Conservation (phyloP, 1,139 yeast species). For the Taiozyma onychis region DNA sequence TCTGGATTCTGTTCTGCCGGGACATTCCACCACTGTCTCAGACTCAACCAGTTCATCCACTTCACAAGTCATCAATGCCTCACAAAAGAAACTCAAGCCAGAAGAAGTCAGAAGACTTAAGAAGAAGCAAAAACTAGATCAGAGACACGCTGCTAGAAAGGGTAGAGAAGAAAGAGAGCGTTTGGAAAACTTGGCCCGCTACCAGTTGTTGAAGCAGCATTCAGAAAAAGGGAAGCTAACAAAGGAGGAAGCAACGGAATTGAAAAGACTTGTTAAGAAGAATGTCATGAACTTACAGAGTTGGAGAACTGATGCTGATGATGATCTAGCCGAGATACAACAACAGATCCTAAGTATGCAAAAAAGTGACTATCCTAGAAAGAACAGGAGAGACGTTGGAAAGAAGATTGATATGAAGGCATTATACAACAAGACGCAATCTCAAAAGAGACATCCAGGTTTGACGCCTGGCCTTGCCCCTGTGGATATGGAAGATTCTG, state of each 20-base stretch:
- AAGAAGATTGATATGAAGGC: conserved; percentile 17
- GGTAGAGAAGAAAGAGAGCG: conserved; percentile 33
- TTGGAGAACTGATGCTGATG: conserved; percentile 41
- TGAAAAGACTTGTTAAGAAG: conserved; percentile 42
- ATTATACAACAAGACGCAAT: conserved; percentile 18
- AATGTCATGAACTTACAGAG: conserved; percentile 44
- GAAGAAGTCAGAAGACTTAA: conserved; percentile 31
- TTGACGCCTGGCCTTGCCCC: conserved; percentile 93
- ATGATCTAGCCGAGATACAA: conserved; percentile 42
- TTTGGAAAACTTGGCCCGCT: conserved; percentile 45
- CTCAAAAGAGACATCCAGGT: conserved; percentile 47
- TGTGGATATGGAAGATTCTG: conserved; percentile 55
- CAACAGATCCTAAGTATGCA: conserved; percentile 33
- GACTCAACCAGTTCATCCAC: conserved; percentile 15
- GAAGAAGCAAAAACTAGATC: conserved; percentile 35
- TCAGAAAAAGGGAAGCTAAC: conserved; percentile 33
- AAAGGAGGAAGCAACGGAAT: conserved; percentile 41
- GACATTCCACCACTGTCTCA: conserved; percentile 16
- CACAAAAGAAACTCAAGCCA: conserved; percentile 27
- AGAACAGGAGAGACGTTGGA: conserved; percentile 23
- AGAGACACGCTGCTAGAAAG: conserved; percentile 35
- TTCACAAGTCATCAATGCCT: conserved; percentile 35
- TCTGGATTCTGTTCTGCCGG: conserved; percentile 38
- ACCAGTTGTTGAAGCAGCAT: conserved; percentile 43
- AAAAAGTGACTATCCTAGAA: conserved; percentile 22